These are phyloP conservation scores for Centaurea solstitialis DNA, from an alignment of 129 eudicot species.

Conservation along the genomic window DNA sequence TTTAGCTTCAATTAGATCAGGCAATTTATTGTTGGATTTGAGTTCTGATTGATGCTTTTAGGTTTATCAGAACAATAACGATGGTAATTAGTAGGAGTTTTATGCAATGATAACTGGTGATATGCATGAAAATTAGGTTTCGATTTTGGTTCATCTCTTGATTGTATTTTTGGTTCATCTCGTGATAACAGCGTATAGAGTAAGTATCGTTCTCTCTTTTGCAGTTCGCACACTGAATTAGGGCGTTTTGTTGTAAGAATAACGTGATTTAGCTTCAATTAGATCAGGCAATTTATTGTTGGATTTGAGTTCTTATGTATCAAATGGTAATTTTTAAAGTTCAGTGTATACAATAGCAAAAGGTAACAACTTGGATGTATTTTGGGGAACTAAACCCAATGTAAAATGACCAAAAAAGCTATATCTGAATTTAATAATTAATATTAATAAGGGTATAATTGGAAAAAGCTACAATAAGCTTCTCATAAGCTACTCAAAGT, in stretches of 20 bases:
- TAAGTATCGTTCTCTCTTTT: no score
- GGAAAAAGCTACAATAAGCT: no score
- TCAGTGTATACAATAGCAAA: no score
- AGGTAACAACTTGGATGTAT: no score
- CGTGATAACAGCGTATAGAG: no score
- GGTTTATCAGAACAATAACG: background rate
- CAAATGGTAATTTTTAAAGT: no score
- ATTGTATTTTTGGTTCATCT: no score
- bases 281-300: background rate
- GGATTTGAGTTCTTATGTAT: constrained; percentile 22
- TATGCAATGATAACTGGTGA: background rate
- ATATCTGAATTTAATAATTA: no score
- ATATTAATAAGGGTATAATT: no score
- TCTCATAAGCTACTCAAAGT: no score
- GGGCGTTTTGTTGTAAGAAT: background rate
- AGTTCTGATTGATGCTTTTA: constrained; percentile 6
- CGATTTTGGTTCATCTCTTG: background rate
- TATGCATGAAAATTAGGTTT: background rate
- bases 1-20: background rate
- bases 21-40: constrained; percentile 3
- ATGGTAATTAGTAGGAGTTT: constrained; percentile 13
- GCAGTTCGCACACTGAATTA: background rate
- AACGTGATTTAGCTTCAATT: background rate
- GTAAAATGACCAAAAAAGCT: no score
- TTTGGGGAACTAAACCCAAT: no score